These are phyloP conservation scores for Volvox africanus DNA, from an alignment of 139 green algal species.

Conservation along the genomic window DNA sequence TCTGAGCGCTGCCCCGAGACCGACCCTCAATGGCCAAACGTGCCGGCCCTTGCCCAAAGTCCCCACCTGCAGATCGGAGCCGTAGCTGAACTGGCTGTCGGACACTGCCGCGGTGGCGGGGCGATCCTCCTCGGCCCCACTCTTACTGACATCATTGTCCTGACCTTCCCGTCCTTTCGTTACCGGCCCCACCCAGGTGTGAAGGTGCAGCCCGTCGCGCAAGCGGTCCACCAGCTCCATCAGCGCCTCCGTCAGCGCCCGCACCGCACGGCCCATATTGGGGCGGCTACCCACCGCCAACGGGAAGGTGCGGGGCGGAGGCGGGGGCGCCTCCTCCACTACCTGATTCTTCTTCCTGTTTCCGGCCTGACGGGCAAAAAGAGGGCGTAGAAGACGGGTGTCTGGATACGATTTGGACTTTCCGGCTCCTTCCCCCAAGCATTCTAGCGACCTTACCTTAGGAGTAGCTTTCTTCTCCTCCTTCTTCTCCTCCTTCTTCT, in stretches of 20 bases:
- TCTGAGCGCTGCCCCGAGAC: no score
- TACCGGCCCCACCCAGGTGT: conserved; percentile 51
- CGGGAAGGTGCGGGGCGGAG: conserved; percentile 21
- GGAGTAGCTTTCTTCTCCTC: neutral
- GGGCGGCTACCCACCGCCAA: neutral
- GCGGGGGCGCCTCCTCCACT: conserved; percentile 37
- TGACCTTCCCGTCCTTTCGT: neutral
- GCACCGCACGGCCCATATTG: conserved; percentile 48
- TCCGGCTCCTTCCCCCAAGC: no score
- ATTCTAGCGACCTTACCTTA: neutral
- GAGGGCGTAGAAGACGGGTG: neutral
- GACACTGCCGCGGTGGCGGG: neutral
- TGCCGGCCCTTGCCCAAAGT: neutral
- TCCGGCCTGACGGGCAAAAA: neutral
- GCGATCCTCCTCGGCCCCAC: neutral
- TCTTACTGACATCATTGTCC: neutral
- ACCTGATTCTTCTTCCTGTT: conserved; percentile 32
- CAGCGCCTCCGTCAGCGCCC: conserved; percentile 46
- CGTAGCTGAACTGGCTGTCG: conserved; percentile 59
- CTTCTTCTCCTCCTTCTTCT: conserved; percentile 7
- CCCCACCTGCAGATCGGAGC: conserved; percentile 57
- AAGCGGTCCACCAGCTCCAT: conserved; percentile 49
- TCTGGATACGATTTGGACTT: no score
- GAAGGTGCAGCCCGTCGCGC: conserved; percentile 45
- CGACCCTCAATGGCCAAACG: no score